Percentiles rank a stretch among this genome's conserved stretches.
Evolutionary conservation across 176 grass and related monocot genomes (phyloP).

Genomic region (Musa beccarii): DNA sequence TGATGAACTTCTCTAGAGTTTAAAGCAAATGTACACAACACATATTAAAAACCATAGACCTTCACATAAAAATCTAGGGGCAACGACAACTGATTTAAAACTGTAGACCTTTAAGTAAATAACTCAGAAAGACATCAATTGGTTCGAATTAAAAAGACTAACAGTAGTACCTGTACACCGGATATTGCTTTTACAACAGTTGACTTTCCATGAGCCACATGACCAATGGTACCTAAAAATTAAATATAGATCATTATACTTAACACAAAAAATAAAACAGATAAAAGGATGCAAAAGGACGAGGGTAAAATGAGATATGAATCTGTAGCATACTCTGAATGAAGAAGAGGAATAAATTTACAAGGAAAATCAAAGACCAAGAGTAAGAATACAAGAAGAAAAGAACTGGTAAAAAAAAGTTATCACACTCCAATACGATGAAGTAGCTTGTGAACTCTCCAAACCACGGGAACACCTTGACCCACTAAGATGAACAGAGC

Average conservation of each 20-base stretch:
- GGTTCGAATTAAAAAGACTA: neutral
- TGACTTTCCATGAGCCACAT: slow-evolving; percentile 88
- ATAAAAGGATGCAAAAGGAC: neutral
- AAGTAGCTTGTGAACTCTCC: neutral
- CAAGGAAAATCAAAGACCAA: too few relatives aligned
- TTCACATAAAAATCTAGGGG: too few relatives aligned
- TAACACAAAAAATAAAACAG: neutral
- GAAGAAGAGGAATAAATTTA: too few relatives aligned
- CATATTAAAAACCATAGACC: too few relatives aligned
- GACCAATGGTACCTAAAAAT: slow-evolving; percentile 72
- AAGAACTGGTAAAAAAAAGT: neutral
- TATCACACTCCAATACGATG: neutral
- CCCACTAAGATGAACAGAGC: neutral
- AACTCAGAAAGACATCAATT: neutral
- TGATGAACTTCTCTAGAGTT: neutral
- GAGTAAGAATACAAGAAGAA: neutral
- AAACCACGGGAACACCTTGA: neutral
- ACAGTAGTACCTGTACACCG: slow-evolving; percentile 58
- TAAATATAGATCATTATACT: slow-evolving; percentile 13
- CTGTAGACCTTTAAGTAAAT: neutral
- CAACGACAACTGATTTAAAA: neutral
- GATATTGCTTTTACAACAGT: slow-evolving; percentile 95
- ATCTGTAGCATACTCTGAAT: neutral
- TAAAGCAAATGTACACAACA: neutral
- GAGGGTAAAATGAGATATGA: neutral